Evolutionary conservation across 306 rosid genomes (phyloP).

Genomic region (Vigna reflexopilosa): DNA sequence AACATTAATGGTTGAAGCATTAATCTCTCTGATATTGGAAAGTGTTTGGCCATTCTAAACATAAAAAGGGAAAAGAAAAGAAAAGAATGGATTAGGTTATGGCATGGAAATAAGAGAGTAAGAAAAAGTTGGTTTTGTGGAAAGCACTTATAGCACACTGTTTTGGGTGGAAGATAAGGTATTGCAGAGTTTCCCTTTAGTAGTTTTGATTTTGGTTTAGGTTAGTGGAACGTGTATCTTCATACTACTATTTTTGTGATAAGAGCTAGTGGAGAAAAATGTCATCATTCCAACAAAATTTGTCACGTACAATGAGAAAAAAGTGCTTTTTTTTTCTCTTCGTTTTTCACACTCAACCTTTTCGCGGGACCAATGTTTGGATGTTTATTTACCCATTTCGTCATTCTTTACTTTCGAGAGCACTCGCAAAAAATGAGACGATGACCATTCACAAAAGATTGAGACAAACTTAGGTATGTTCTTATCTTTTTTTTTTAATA

Average conservation of each 20-base stretch:
- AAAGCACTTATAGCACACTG: constrained; percentile 32
- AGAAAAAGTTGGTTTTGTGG: constrained; percentile 30
- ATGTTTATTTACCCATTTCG: background rate
- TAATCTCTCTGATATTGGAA: background rate
- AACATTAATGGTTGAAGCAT: background rate
- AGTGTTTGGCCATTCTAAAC: constrained; percentile 8
- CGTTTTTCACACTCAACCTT: background rate
- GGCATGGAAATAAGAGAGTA: constrained; percentile 2
- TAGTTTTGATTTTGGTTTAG: constrained; percentile 25
- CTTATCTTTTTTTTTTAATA: too few species aligned
- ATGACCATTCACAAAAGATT: background rate
- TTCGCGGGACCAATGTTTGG: background rate
- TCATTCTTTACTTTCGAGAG: background rate
- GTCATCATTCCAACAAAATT: constrained; percentile 44
- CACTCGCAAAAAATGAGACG: background rate
- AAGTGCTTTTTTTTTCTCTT: background rate
- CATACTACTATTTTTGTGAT: background rate
- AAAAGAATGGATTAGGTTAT: background rate
- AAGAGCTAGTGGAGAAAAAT: constrained; percentile 33
- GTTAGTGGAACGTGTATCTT: constrained; percentile 16
- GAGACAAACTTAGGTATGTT: too few species aligned
- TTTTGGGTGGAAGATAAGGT: constrained; percentile 40
- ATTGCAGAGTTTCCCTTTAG: constrained; percentile 17
- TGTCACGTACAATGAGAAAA: constrained; percentile 16
- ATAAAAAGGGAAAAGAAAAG: background rate